Evolutionary conservation across 1,139 yeast genomes (phyloP).

Genomic region (Blastobotrys illinoisensis): DNA sequence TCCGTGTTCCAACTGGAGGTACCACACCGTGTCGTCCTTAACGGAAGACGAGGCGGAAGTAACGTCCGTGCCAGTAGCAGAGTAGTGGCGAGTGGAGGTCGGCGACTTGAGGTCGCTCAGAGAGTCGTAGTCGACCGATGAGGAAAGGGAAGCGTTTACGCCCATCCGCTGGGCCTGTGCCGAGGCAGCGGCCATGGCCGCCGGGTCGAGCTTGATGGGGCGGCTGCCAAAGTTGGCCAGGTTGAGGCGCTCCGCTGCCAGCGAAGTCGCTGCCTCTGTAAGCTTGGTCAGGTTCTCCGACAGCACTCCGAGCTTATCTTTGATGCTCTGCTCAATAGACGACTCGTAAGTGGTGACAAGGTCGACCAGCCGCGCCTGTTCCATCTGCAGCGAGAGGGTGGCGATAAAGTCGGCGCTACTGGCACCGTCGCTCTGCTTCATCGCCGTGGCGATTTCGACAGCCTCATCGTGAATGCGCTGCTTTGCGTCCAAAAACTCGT

Average conservation of each 20-base stretch:
- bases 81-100: constrained; percentile 6
- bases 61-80: constrained; percentile 16
- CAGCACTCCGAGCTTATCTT: constrained; percentile 12
- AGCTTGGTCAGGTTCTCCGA: constrained; percentile 5
- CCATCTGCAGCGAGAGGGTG: constrained; percentile 20
- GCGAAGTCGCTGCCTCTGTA: not conserved
- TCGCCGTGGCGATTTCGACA: constrained; percentile 56
- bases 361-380: constrained; percentile 18
- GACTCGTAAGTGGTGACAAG: constrained; percentile 15
- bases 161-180: not conserved
- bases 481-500: constrained; percentile 70
- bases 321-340: constrained; percentile 15
- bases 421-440: constrained; percentile 47
- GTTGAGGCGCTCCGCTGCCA: constrained; percentile 6
- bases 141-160: not conserved
- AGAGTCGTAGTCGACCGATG: not conserved
- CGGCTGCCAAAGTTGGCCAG: constrained; percentile 2
- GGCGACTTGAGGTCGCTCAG: constrained; percentile 6
- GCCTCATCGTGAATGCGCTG: constrained; percentile 66
- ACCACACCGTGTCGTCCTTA: constrained; percentile 47
- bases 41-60: constrained; percentile 18
- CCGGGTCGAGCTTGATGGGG: not conserved
- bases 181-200: not conserved
- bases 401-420: constrained; percentile 48
- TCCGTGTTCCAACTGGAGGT: constrained; percentile 71